A percentile compares a stretch with the other conserved stretches of the same genome.
phyloP scores from a whole-genome alignment of 2,329 filamentous ascomycete species.

The Nannizzia gypsea region DNA sequence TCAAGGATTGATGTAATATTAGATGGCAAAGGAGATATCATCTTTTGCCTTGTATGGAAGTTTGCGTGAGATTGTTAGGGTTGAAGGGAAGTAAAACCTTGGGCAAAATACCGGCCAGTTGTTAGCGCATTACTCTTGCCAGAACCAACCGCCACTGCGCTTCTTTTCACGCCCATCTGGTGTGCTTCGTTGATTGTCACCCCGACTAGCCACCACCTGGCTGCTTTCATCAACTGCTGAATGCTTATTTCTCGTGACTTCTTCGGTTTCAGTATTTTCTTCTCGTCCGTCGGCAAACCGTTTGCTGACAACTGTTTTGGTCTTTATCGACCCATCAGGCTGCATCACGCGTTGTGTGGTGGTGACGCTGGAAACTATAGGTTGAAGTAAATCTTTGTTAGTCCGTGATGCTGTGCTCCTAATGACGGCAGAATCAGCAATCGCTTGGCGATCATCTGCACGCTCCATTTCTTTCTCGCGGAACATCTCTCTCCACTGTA shows the following conservation, averaged over 20 bases:
- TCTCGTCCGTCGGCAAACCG: conserved; percentile 50
- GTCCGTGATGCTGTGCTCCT: not conserved
- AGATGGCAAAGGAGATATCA: not conserved
- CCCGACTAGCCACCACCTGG: not conserved
- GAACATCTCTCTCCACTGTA: conserved; percentile 6
- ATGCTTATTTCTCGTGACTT: conserved; percentile 7
- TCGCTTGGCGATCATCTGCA: not conserved
- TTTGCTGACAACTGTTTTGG: conserved; percentile 46
- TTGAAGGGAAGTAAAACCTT: not conserved
- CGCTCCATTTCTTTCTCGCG: conserved; percentile 14
- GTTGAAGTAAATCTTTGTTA: not conserved
- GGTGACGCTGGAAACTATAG: conserved; percentile 45
- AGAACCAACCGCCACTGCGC: conserved; percentile 26
- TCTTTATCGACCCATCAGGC: conserved; percentile 47
- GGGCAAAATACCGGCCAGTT: not conserved
- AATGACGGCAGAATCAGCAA: not conserved
- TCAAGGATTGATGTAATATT: not conserved
- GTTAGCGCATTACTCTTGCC: conserved; percentile 22
- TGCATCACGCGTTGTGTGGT: conserved; percentile 45
- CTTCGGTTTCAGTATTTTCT: conserved; percentile 42
- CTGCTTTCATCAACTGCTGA: not conserved
- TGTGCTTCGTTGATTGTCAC: not conserved
- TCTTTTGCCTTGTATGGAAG: not conserved
- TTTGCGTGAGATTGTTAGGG: not conserved
- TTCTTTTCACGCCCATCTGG: not conserved